Conservation (phyloP, 2,329 filamentous ascomycete genomes). For the Aureobasidium subglaciale region DNA sequence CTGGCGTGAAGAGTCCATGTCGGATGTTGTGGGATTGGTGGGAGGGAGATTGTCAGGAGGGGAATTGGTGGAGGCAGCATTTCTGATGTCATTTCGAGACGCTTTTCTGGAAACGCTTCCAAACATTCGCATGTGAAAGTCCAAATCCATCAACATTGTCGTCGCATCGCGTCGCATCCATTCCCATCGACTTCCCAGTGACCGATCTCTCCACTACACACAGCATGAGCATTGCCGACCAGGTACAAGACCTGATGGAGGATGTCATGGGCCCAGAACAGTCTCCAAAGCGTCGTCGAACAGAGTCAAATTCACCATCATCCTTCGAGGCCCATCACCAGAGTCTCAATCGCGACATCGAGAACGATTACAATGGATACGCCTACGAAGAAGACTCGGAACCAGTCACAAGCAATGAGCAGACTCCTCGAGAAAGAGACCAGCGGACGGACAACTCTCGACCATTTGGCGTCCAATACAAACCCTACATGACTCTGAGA, state of each 20-base stretch:
- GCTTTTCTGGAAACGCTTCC: not conserved
- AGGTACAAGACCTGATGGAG: slow-evolving; percentile 8
- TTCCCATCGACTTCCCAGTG: not conserved
- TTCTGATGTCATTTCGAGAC: slow-evolving; percentile 4
- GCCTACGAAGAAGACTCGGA: slow-evolving; percentile 17
- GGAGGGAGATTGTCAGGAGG: not conserved
- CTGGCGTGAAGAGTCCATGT: not conserved
- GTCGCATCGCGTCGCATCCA: slow-evolving; percentile 1
- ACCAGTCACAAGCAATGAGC: not conserved
- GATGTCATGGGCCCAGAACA: not conserved
- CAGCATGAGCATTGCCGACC: slow-evolving; percentile 17
- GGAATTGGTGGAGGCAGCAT: not conserved
- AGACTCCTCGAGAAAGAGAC: not conserved
- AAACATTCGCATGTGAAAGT: slow-evolving; percentile 16
- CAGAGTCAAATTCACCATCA: slow-evolving; percentile 7
- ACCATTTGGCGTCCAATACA: slow-evolving; percentile 52
- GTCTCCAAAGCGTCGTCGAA: slow-evolving; percentile 17
- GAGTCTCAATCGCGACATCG: not conserved
- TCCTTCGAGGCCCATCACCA: not conserved
- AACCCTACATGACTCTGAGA: slow-evolving; percentile 60
- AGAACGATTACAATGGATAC: slow-evolving; percentile 14
- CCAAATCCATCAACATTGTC: not conserved
- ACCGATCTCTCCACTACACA: not conserved
- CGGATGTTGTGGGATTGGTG: not conserved
- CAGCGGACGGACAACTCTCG: not conserved